phyloP scores from a whole-genome alignment of 2,329 filamentous ascomycete species.

The Claviceps capensis region DNA sequence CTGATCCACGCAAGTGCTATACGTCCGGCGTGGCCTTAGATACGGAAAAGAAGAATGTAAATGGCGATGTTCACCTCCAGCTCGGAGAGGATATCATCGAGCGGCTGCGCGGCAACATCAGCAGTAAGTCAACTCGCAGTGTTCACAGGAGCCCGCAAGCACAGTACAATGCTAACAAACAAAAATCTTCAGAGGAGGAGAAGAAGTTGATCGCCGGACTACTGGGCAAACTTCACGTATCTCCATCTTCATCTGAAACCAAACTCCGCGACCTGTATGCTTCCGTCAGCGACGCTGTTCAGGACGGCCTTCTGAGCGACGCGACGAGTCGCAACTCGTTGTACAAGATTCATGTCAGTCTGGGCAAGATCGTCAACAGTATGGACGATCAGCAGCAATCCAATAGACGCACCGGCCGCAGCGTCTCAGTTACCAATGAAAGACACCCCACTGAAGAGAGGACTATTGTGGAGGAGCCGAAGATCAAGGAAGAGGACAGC shows the following conservation, averaged over 20 bases:
- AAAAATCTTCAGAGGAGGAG: slow-evolving; percentile 53
- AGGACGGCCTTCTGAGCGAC: slow-evolving; percentile 45
- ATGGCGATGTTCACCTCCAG: slow-evolving; percentile 67
- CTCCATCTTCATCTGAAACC: slow-evolving; percentile 47
- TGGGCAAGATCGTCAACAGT: slow-evolving; percentile 53
- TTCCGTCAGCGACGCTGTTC: slow-evolving; percentile 47
- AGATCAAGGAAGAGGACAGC: slow-evolving; percentile 34
- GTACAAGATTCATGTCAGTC: slow-evolving; percentile 52
- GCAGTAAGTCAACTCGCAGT: slow-evolving; percentile 38
- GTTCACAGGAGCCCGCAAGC: background rate
- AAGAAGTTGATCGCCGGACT: slow-evolving; percentile 69
- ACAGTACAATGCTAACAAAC: background rate
- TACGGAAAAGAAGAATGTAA: slow-evolving; percentile 48
- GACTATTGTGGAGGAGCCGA: slow-evolving; percentile 26
- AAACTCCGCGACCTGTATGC: slow-evolving; percentile 45
- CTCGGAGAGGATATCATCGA: slow-evolving; percentile 69
- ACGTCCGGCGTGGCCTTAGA: slow-evolving; percentile 36
- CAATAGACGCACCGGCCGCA: slow-evolving; percentile 29
- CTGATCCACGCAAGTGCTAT: slow-evolving; percentile 72
- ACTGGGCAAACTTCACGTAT: slow-evolving; percentile 70
- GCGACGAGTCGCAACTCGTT: slow-evolving; percentile 49
- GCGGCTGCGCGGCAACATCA: slow-evolving; percentile 50
- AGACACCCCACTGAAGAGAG: slow-evolving; percentile 22
- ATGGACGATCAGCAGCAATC: slow-evolving; percentile 32
- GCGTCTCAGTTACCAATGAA: slow-evolving; percentile 25